Evolutionary conservation across 352 stramenopile species (phyloP), one percentile per base, ranked within the genome.

Genomic region (Globisporangium spiculum): DNA sequence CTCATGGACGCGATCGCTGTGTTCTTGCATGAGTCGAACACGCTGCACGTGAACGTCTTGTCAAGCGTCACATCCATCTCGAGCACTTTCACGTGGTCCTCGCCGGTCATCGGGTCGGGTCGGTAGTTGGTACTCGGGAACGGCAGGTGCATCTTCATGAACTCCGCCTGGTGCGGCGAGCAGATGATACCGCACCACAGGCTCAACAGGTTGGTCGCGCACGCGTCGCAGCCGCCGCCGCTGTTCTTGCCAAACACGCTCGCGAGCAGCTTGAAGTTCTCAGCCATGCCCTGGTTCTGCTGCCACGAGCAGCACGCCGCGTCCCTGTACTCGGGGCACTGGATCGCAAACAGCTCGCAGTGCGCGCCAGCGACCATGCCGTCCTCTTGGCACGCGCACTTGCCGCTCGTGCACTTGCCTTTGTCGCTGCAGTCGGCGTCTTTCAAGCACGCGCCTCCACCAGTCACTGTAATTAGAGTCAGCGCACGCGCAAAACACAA

Each of bases 21-120:
- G 75, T 85, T 93, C 63, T 92, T 93, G 76, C 90, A 97, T 52
- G 84, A 93, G 50, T 96, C 86, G 64, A 91, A 97, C 1, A 97
- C 64, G 12, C 68, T 58, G 63, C 90, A 97, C 3, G 86, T 95
- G 41, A 88, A 87, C 46, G 75, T 69, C 50, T 85, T 93, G 58
- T 81, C 74, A 34, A 97, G 75, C 48, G 79, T 80, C 63, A 96
- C 86, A 65, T 93, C 75, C 44, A 93, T 64, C 66, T 95, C 87
- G 46, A 95, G 67, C 22, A 95, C 84, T 61, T 93, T 95, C 36
- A 93, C 87, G 50, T 82, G 73, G 26, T 92, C 83, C 26, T 83
- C 76, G 20, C 76, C 84, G 0, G 86, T 91, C 85, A 95, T 92
- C 2, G 83, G 80, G 72, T 95, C 87, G 16, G 75, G 73, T 12